Evolutionary conservation across 345 rosid species (phyloP).

Genomic region (Nephelium lappaceum): DNA sequence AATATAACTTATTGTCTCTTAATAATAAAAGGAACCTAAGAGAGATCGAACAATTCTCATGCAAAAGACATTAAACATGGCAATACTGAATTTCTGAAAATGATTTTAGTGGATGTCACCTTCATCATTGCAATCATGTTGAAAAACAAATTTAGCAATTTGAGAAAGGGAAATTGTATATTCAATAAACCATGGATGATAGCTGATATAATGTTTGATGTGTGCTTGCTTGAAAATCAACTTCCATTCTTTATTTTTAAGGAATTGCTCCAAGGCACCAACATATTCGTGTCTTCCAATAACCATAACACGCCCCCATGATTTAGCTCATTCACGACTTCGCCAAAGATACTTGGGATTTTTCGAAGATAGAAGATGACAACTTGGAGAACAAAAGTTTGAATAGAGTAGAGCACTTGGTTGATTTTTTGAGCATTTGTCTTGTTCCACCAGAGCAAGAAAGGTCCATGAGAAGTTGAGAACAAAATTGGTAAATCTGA

Average conservation of each 20-base stretch:
- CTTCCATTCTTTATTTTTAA: conserved; percentile 28
- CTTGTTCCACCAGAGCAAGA: neutral
- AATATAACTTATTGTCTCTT: neutral
- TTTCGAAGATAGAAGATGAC: neutral
- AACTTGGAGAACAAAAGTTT: neutral
- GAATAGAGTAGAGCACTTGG: neutral
- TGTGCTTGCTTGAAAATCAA: conserved; percentile 37
- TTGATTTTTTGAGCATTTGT: conserved; percentile 16
- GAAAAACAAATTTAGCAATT: neutral
- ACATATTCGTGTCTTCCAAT: neutral
- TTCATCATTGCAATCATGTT: conserved; percentile 25
- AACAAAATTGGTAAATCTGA: neutral
- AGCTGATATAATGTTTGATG: neutral
- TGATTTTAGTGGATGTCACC: conserved; percentile 23
- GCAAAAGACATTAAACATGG: neutral
- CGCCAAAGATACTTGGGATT: neutral
- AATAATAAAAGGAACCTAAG: neutral
- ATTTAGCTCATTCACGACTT: neutral
- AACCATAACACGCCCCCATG: neutral
- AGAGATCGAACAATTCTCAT: neutral
- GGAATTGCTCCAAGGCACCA: neutral
- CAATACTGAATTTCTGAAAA: conserved; percentile 17
- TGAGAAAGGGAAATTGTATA: neutral
- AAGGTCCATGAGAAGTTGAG: neutral
- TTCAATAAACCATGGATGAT: conserved; percentile 10